These are phyloP conservation scores for Acer negundo DNA, from an alignment of 345 rosid species.

Conservation along the genomic window DNA sequence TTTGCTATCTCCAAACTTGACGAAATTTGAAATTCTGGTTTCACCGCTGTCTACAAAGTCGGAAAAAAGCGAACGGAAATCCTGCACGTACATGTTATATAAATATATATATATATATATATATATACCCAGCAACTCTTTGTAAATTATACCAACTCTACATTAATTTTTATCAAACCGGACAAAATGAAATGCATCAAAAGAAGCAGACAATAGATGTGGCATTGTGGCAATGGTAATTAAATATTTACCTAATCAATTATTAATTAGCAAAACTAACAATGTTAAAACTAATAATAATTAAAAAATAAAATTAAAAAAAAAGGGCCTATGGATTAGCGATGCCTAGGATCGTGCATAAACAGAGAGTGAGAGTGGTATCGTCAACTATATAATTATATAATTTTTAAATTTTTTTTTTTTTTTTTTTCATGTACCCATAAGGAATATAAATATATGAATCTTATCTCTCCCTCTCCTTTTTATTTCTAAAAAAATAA, in stretches of 20 bases:
- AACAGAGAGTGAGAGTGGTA: not conserved
- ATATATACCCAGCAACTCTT: not conserved
- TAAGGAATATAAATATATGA: not conserved
- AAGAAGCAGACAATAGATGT: slow-evolving; percentile 13
- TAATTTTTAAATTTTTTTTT: not conserved
- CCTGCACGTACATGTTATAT: too few species aligned
- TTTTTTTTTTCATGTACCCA: not conserved
- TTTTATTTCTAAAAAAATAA: not conserved
- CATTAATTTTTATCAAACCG: not conserved
- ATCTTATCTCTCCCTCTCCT: not conserved
- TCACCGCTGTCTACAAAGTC: too few species aligned
- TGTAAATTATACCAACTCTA: not conserved
- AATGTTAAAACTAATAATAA: slow-evolving; percentile 5
- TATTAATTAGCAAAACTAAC: not conserved
- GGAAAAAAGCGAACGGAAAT: too few species aligned
- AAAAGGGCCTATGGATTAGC: slow-evolving; percentile 37
- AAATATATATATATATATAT: too few species aligned
- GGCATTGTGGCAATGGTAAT: slow-evolving; percentile 10
- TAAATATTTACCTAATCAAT: not conserved
- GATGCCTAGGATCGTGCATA: slow-evolving; percentile 51
- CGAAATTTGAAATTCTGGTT: too few species aligned
- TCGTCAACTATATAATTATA: slow-evolving; percentile 8
- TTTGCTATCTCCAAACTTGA: too few species aligned
- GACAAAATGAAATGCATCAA: slow-evolving; percentile 21
- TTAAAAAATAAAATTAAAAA: too few species aligned